Evolutionary conservation across 2,329 filamentous ascomycete genomes (phyloP), one percentile per base, ranked within the genome.

Genomic region (Escovopsis sp.): DNA sequence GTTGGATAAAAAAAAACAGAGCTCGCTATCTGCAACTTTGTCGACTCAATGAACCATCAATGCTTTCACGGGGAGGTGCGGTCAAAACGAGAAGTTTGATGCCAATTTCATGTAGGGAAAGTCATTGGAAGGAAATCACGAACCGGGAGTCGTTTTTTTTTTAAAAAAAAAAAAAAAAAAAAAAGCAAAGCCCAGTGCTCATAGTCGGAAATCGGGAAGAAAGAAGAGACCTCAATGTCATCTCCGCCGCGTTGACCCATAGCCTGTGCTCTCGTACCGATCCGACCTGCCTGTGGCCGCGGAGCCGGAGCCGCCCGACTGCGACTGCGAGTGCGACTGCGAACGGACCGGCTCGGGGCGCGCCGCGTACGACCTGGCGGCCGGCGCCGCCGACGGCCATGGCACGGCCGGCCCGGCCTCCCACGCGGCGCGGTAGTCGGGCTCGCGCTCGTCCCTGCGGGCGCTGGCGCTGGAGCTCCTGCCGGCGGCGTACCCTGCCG

Each of bases 251-350:
- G 82, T 85, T 8, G 77, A 80, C 8, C 82, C 82, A 54, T 84
- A 86, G 0, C 82, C 82, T 1, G 81, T 85, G 51, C 78, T 83
- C 51, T 81, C 73, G 51, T 81, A 70, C 42, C 73, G 70, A 12
- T 69, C 64, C 8, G 67, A 70, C 36, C 43, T 43, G 15, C 38
- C 35, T 32, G 60, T 62, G 11, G 62, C 60, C 26, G 52, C 53
- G 2, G 61, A 62, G 12, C 59, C 55, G 1, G 65, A 65, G 3
- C 60, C 59, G 2, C 58, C 58, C 26, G 59, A 59, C 46, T 56
- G 59, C 48, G 51, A 45, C 26, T n/a, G 34, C 34, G 23, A 23
- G 23, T 23, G 23, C 23, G 23, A 23, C 2, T 23, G 23, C 23
- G 2, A 23, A 23, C 6, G 23, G 23, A 23, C 23, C 23, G 23